A percentile compares a stretch with the other conserved stretches of the same genome.
These are phyloP conservation scores for Colletotrichum chlorophyti DNA, from an alignment of 2,329 filamentous ascomycete species.

Conservation along the genomic window DNA sequence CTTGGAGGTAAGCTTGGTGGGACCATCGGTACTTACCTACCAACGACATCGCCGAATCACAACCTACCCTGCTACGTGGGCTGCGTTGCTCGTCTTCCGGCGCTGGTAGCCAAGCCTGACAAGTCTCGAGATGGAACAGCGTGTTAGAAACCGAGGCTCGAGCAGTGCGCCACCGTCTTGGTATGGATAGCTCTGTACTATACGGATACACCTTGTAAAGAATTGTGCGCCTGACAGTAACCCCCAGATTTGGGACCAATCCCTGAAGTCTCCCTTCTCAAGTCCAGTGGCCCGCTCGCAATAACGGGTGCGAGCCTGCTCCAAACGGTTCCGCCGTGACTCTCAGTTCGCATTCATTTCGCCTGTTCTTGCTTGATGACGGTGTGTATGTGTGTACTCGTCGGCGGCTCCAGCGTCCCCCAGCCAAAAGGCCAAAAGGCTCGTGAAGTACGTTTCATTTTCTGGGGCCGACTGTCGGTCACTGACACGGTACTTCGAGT, in stretches of 20 bases:
- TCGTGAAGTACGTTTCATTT: neutral
- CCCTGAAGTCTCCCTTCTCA: no score
- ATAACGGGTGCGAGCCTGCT: neutral
- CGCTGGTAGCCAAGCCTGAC: slow-evolving; percentile 5
- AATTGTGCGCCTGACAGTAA: no score
- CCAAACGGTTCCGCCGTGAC: slow-evolving; percentile 7
- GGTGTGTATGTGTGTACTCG: neutral
- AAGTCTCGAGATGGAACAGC: neutral
- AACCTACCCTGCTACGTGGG: no score
- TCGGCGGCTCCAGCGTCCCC: slow-evolving; percentile 19
- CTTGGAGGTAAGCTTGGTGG: neutral
- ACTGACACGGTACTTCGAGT: slow-evolving; percentile 18
- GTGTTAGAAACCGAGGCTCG: slow-evolving; percentile 5
- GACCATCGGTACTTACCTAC: neutral
- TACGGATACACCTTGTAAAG: neutral
- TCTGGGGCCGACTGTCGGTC: slow-evolving; percentile 26
- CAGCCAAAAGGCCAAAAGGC: slow-evolving; percentile 6
- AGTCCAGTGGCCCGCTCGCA: neutral
- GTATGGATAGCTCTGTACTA: neutral
- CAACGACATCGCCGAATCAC: neutral
- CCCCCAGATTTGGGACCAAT: no score
- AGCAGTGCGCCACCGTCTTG: slow-evolving; percentile 7
- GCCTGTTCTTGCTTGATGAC: slow-evolving; percentile 11
- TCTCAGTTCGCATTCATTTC: slow-evolving; percentile 1
- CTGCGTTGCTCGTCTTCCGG: neutral